A percentile compares a stretch with the other conserved stretches of the same genome.
Conservation (phyloP, 768 basidiomycete species). For the Leucosporidium yakuticum region DNA sequence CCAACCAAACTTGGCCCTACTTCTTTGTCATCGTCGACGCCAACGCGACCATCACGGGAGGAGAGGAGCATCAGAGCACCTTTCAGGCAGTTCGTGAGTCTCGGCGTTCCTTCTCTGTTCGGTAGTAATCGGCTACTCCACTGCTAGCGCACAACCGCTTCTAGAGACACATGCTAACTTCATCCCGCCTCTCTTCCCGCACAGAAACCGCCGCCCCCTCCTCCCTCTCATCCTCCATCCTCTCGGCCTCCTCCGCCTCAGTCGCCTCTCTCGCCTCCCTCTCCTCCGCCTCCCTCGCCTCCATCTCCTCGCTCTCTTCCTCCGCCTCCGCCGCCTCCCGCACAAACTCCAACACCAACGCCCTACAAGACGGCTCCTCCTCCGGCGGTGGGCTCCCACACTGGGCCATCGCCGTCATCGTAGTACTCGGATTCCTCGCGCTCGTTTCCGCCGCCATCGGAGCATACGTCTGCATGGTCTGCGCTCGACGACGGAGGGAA, state of each 20-base stretch:
- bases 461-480: constrained; percentile 65
- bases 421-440: constrained; percentile 76
- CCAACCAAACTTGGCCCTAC: constrained; percentile 49
- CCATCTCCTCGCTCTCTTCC: not conserved
- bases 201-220: constrained; percentile 32
- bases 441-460: constrained; percentile 64
- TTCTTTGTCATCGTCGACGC: constrained; percentile 70
- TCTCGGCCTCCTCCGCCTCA: constrained; percentile 6
- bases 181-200: no score
- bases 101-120: no score
- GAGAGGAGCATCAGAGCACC: constrained; percentile 60
- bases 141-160: no score
- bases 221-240: constrained; percentile 7
- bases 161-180: no score
- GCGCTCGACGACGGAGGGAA: constrained; percentile 50
- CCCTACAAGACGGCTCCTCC: constrained; percentile 9
- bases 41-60: constrained; percentile 53
- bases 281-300: not conserved
- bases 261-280: constrained; percentile 6
- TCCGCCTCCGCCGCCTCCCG: not conserved
- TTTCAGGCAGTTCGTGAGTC: constrained; percentile 61
- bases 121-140: no score
- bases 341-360: not conserved
- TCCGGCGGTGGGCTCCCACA: constrained; percentile 16
- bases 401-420: constrained; percentile 75